A percentile compares a stretch with the other conserved stretches of the same genome.
Conservation (phyloP, 257 asterid species). For the Rauvolfia tetraphylla region DNA sequence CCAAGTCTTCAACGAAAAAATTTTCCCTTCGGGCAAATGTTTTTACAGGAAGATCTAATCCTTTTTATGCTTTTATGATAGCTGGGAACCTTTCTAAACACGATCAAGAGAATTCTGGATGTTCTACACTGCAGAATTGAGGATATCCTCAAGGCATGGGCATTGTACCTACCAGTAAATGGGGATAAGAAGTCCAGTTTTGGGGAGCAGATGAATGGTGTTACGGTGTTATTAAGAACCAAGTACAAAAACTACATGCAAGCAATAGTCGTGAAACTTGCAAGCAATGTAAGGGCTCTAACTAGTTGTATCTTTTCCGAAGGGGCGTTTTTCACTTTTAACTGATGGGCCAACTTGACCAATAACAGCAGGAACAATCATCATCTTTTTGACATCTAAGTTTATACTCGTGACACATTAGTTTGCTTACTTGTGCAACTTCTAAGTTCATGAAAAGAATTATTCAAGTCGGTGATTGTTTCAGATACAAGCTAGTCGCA, state of each 20-base stretch:
- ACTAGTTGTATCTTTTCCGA: not conserved
- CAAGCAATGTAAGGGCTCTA: conserved; percentile 60
- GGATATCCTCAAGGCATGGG: conserved; percentile 89
- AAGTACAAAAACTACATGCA: conserved; percentile 92
- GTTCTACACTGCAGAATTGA: conserved; percentile 76
- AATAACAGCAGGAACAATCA: not conserved
- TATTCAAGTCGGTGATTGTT: conserved; percentile 14
- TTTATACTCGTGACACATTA: not conserved
- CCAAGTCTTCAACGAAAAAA: not conserved
- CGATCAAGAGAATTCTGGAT: conserved; percentile 84
- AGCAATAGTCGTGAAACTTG: conserved; percentile 81
- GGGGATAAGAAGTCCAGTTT: conserved; percentile 67
- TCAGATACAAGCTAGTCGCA: conserved; percentile 69
- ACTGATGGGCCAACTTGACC: not conserved
- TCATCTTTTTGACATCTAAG: not conserved
- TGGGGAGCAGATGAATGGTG: conserved; percentile 89
- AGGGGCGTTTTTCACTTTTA: not conserved
- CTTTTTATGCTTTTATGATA: conserved; percentile 27
- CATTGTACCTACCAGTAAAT: conserved; percentile 60
- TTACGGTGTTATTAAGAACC: conserved; percentile 73
- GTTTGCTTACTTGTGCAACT: not conserved
- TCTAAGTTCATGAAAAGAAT: not conserved
- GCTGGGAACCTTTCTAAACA: conserved; percentile 88
- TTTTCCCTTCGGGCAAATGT: not conserved
- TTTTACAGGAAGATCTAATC: not conserved